phyloP scores from a whole-genome alignment of 75 land plant genomes.

The Pseudotsuga menziesii region DNA sequence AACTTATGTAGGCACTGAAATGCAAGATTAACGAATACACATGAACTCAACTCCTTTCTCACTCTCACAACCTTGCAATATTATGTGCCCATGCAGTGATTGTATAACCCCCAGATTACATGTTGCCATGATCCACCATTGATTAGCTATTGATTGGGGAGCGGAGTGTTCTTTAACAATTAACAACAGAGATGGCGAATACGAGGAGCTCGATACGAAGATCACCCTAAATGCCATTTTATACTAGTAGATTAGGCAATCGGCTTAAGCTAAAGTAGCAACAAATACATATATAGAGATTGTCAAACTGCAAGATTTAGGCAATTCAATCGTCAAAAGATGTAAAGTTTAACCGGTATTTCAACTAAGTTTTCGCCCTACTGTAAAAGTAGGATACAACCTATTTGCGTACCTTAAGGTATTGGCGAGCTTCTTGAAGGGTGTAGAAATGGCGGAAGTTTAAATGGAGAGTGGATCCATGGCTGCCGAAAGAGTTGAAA shows the following conservation, averaged over 20 bases:
- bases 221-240: background rate
- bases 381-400: background rate
- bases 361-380: background rate
- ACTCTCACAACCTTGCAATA: too few species aligned
- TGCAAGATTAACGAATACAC: too few species aligned
- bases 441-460: slow-evolving; percentile 90
- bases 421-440: slow-evolving; percentile 58
- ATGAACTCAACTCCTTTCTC: too few species aligned
- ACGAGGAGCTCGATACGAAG: too few species aligned
- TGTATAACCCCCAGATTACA: too few species aligned
- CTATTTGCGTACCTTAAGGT: slow-evolving; percentile 46
- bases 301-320: background rate
- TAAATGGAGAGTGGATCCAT: slow-evolving; percentile 82
- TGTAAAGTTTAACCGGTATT: background rate
- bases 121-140: too few species aligned
- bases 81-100: too few species aligned
- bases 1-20: too few species aligned
- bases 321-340: background rate
- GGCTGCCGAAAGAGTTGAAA: slow-evolving; percentile 98
- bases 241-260: background rate
- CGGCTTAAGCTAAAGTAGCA: background rate
- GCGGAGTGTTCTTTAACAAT: too few species aligned
- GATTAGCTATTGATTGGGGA: too few species aligned
- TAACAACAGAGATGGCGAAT: too few species aligned
- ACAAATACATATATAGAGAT: background rate